A percentile compares a stretch with the other conserved stretches of the same genome.
These are phyloP conservation scores for Scutellaria galericulata DNA, from an alignment of 257 asterid species.

Conservation along the genomic window DNA sequence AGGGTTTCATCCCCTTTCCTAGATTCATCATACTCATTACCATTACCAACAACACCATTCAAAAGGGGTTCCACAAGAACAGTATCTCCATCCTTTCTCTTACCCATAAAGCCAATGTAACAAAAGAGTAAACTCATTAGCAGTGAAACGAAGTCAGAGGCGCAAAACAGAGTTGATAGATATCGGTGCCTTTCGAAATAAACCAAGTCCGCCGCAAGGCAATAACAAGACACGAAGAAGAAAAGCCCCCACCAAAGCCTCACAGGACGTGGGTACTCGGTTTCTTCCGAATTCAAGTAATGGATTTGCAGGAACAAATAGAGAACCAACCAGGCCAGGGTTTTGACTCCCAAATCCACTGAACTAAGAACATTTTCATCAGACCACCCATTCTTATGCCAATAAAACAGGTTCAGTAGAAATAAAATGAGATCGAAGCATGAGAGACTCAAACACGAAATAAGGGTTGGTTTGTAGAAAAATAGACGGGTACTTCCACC, in stretches of 20 bases:
- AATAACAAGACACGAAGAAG: constrained; percentile 64
- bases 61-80: constrained; percentile 71
- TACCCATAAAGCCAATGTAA: constrained; percentile 51
- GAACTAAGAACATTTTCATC: constrained; percentile 66
- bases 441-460: constrained; percentile 54
- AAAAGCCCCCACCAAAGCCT: constrained; percentile 78
- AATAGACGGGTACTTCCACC: constrained; percentile 26
- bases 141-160: constrained; percentile 62
- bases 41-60: constrained; percentile 45
- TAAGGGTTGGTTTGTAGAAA: constrained; percentile 44
- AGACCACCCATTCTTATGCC: constrained; percentile 70
- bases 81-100: constrained; percentile 37
- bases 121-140: constrained; percentile 57
- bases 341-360: constrained; percentile 59
- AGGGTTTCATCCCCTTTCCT: constrained; percentile 64
- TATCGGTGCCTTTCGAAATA: constrained; percentile 44
- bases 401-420: constrained; percentile 55
- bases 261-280: constrained; percentile 59
- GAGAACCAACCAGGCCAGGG: constrained; percentile 64
- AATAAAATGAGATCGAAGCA: constrained; percentile 53
- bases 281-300: constrained; percentile 44
- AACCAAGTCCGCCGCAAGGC: constrained; percentile 61
- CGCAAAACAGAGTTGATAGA: constrained; percentile 55
- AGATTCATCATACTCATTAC: constrained; percentile 38
- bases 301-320: constrained; percentile 54